Conservation (phyloP, 768 basidiomycete species). For the Hygrocybe coccinea region DNA sequence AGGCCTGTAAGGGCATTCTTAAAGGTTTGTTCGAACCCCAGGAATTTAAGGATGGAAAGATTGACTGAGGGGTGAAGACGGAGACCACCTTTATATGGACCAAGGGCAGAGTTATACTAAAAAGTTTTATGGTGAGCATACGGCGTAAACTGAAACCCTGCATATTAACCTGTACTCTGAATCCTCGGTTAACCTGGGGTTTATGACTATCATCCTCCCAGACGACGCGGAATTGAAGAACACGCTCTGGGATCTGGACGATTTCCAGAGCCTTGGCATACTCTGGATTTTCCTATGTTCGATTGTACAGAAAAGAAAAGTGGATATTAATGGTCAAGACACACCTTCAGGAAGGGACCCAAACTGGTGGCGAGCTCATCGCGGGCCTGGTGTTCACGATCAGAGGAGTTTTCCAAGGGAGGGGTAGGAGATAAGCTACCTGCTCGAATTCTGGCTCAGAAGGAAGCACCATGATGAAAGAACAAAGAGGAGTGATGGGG, state of each 20-base stretch:
- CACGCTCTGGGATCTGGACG: slow-evolving; percentile 52
- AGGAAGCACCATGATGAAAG: slow-evolving; percentile 38
- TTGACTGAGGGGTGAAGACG: slow-evolving; percentile 76
- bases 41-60: slow-evolving; percentile 79
- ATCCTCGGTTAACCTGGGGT: slow-evolving; percentile 67
- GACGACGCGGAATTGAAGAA: slow-evolving; percentile 66
- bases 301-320: neutral
- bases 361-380: slow-evolving; percentile 62
- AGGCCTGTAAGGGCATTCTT: slow-evolving; percentile 76
- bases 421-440: slow-evolving; percentile 24
- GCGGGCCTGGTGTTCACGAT: slow-evolving; percentile 43
- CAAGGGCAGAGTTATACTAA: slow-evolving; percentile 72
- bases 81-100: slow-evolving; percentile 76
- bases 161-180: slow-evolving; percentile 60
- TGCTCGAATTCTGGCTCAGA: slow-evolving; percentile 69
- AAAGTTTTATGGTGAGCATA: slow-evolving; percentile 2
- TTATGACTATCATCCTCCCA: slow-evolving; percentile 71
- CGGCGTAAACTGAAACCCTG: neutral
- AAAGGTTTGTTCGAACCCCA: slow-evolving; percentile 78
- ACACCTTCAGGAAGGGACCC: slow-evolving; percentile 50
- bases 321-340: neutral
- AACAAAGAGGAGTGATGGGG: neutral
- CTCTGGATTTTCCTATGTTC: slow-evolving; percentile 46
- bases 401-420: neutral
- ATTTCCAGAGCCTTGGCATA: slow-evolving; percentile 66